Percentiles rank a stretch among this genome's conserved stretches.
Evolutionary conservation across 2,329 filamentous ascomycete species (phyloP).

Genomic region (Davidsoniella virescens): DNA sequence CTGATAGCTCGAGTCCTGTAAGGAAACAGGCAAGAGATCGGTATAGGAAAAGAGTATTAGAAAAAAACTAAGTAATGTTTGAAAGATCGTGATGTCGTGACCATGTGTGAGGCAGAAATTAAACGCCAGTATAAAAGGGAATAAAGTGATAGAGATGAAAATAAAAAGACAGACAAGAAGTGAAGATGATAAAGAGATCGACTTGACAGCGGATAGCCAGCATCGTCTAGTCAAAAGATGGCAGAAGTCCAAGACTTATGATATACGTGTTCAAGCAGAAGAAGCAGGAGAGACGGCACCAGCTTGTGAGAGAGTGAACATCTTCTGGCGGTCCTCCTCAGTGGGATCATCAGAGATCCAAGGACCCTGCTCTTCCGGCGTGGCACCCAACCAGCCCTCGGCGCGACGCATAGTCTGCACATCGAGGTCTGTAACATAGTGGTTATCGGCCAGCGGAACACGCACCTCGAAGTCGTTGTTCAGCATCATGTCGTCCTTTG

Average conservation of each 20-base stretch:
- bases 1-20: too few relatives aligned
- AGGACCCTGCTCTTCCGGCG: slow-evolving; percentile 71
- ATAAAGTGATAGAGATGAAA: not conserved
- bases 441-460: slow-evolving; percentile 58
- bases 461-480: slow-evolving; percentile 89
- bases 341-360: slow-evolving; percentile 64
- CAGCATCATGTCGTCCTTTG: slow-evolving; percentile 99
- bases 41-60: slow-evolving; percentile 3
- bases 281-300: too few relatives aligned
- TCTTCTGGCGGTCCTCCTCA: slow-evolving; percentile 41
- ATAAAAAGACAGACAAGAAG: slow-evolving; percentile 1
- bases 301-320: slow-evolving; percentile 16
- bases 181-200: not conserved
- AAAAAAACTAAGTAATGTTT: slow-evolving; percentile 1
- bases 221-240: too few relatives aligned
- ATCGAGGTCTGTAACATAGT: slow-evolving; percentile 85
- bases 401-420: slow-evolving; percentile 77
- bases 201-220: not conserved
- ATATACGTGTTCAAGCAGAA: too few relatives aligned
- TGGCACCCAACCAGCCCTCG: slow-evolving; percentile 66
- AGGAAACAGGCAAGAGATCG: not conserved
- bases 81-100: not conserved
- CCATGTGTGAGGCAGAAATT: not conserved
- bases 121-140: not conserved
- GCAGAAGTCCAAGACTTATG: too few relatives aligned